Evolutionary conservation across 129 eudicot species (phyloP), one percentile per base, ranked within the genome.

Genomic region (Flaveria robusta): DNA sequence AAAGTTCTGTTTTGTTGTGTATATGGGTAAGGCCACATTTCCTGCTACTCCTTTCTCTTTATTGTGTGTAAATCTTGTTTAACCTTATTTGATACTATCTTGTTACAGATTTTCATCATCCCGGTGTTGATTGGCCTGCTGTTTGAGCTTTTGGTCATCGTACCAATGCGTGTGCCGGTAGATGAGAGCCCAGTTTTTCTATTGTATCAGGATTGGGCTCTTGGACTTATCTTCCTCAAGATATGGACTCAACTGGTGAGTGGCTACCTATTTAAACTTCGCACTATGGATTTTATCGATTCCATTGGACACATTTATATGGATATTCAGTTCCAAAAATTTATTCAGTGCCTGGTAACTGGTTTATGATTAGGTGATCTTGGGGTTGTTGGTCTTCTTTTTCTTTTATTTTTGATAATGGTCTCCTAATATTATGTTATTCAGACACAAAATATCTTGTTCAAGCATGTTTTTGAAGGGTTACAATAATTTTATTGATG

Each of bases 191-290:
- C 97, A 7, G 97, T 90, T 37, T 93, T 93, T 80, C 95, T 90
- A 24, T 70, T 93, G 46, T 93, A 93, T 82, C 98, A 93, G 77
- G 98, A 93, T 75, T 93, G 98, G 98, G 98, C 97, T 63, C 81
- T 93, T 41, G 97, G 98, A 29, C 89, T 93, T 0, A 88, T 90
- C 62, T 93, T 93, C 81, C 87, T 93, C 5, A 93, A 93, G 85
- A 90, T 93, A 49, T 93, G 98, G 98, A 93, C 98, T 27, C 88
- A 96, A 71, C 82, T 94, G 90, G 97, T 94, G 81, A 84, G 96
- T 81, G 34, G n/a, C n/a, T 50, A 27, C 31, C 49, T 16, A 65
- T 52, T 75, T 11, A 37, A 52, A 74, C 70, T 60, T 74, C 27
- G 58, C 45, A 27, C 41, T 46, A 24, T 16, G 59, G 27, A 41